Conservation (phyloP, 371 early-diverging fungal genomes). For the Haplosporangium sp. region DNA sequence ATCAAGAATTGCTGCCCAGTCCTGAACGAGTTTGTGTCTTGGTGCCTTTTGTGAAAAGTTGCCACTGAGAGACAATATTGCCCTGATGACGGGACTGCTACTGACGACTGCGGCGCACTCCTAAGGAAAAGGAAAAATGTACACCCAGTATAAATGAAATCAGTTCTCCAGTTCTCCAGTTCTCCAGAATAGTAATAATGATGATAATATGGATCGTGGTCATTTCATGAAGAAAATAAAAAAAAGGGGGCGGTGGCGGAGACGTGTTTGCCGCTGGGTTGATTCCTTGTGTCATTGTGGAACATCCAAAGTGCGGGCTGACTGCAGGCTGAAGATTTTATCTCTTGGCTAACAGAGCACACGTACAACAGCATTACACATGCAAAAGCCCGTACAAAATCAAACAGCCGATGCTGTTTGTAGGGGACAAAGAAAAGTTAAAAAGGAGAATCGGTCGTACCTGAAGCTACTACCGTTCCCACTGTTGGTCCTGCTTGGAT, state of each 20-base stretch:
- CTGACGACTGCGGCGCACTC: conserved; percentile 22
- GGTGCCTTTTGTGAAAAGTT: conserved; percentile 50
- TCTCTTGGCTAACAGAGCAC: too few species aligned
- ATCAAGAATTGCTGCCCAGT: conserved; percentile 53
- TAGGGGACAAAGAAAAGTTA: background rate
- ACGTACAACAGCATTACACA: too few species aligned
- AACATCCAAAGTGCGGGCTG: background rate
- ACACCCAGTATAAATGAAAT: background rate
- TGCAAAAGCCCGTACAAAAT: background rate
- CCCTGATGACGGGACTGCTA: conserved; percentile 12
- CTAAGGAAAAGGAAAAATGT: conserved; percentile 2
- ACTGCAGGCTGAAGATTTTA: background rate
- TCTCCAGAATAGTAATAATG: background rate
- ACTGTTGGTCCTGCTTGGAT: conserved; percentile 28
- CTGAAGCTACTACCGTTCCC: conserved; percentile 13
- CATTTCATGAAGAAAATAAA: background rate
- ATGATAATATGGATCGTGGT: background rate
- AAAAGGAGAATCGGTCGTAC: background rate
- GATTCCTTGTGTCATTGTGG: background rate
- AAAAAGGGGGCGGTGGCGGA: background rate
- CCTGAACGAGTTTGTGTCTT: conserved; percentile 54
- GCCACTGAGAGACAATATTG: conserved; percentile 44
- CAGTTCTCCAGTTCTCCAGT: background rate
- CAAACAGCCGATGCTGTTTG: background rate
- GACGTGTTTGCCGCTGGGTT: background rate